Conservation (phyloP, 495 filamentous ascomycete species). For the Aspergillus bertholletiae region DNA sequence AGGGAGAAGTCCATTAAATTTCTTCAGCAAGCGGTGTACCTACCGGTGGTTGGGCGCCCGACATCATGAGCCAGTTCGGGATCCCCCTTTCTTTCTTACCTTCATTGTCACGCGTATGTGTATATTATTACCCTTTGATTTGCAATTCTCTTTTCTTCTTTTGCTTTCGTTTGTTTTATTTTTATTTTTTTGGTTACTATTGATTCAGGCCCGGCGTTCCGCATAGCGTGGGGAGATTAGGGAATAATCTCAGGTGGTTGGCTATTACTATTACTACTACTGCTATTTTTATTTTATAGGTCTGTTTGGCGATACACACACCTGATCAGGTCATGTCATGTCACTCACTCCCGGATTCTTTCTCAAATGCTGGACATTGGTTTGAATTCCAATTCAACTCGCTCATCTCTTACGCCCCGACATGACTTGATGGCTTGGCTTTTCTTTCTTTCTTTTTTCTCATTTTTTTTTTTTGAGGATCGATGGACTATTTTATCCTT, state of each 20-base stretch:
- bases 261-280: too few species aligned
- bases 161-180: too few species aligned
- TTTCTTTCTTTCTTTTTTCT: too few species aligned
- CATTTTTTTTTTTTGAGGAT: neutral
- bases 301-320: too few species aligned
- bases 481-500: too few species aligned
- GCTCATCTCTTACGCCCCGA: neutral
- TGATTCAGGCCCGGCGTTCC: slow-evolving; percentile 8
- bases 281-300: too few species aligned
- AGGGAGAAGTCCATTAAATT: neutral
- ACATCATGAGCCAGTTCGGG: neutral
- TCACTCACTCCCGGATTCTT: slow-evolving; percentile 12
- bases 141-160: too few species aligned
- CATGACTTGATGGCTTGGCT: neutral
- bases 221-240: slow-evolving; percentile 23
- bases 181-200: too few species aligned
- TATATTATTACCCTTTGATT: slow-evolving; percentile 3
- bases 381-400: neutral
- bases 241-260: neutral
- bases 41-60: neutral
- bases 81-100: neutral
- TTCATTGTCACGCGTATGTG: neutral
- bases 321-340: slow-evolving; percentile 23
- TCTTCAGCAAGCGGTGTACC: neutral
- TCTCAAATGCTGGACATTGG: neutral